Conservation (phyloP, 192 early-diverging fungal species). For the Gryganskiella cystojenkinii region DNA sequence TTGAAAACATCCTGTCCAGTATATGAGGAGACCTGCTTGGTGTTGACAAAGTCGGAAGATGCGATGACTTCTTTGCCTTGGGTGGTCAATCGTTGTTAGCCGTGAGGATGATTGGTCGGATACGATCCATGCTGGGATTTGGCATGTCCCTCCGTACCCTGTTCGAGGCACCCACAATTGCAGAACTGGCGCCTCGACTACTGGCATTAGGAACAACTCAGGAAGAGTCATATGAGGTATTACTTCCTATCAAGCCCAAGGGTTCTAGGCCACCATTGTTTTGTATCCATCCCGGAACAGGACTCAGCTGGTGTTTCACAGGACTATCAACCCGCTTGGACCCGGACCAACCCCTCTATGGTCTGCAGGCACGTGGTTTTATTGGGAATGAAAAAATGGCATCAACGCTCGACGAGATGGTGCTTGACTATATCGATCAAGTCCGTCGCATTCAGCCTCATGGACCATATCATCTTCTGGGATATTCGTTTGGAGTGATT, state of each 20-base stretch:
- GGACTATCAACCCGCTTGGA: slow-evolving; percentile 10
- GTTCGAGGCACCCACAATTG: slow-evolving; percentile 23
- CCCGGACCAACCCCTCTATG: slow-evolving; percentile 29
- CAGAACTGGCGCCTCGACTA: not conserved
- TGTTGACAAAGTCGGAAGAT: too few species aligned
- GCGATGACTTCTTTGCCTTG: too few species aligned
- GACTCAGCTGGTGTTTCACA: slow-evolving; percentile 18
- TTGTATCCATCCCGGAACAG: slow-evolving; percentile 23
- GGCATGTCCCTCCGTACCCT: not conserved
- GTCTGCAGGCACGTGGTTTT: slow-evolving; percentile 32
- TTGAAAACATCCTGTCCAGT: too few species aligned
- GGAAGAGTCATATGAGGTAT: not conserved
- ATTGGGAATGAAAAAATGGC: not conserved
- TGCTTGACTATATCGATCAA: slow-evolving; percentile 15
- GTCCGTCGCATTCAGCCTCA: slow-evolving; percentile 14
- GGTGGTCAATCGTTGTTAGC: slow-evolving; percentile 25
- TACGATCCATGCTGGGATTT: not conserved
- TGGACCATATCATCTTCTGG: slow-evolving; percentile 15
- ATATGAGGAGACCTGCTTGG: too few species aligned
- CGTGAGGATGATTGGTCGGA: slow-evolving; percentile 11
- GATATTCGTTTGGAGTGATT: slow-evolving; percentile 16
- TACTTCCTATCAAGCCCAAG: slow-evolving; percentile 25
- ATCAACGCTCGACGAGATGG: slow-evolving; percentile 12
- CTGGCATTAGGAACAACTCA: not conserved
- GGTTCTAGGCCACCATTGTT: slow-evolving; percentile 21